These are phyloP conservation scores for Cutaneotrichosporon sp. DNA, from an alignment of 1,284 basidiomycete species.

Conservation along the genomic window DNA sequence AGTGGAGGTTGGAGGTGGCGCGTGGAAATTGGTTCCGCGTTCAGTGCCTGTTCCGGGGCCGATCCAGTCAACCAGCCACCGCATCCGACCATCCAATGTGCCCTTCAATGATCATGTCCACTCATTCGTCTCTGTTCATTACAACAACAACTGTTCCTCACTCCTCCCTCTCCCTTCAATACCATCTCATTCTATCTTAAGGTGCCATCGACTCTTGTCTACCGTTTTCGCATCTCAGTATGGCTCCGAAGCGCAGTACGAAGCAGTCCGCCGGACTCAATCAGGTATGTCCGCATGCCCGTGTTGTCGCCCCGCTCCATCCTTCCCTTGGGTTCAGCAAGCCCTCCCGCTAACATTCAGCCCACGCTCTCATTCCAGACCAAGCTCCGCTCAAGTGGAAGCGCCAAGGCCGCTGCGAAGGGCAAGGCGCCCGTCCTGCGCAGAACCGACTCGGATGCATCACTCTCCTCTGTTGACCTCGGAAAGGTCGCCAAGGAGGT, in stretches of 20 bases:
- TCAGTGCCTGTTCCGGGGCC: not conserved
- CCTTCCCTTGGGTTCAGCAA: no score
- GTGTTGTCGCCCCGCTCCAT: not conserved
- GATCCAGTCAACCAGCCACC: conserved; percentile 8
- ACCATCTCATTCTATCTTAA: no score
- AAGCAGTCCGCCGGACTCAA: conserved; percentile 22
- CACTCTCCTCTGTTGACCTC: not conserved
- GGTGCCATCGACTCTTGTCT: no score
- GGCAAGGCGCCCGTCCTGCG: conserved; percentile 1
- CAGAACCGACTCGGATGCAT: conserved; percentile 3
- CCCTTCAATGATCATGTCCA: conserved; percentile 9
- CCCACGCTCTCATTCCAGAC: conserved; percentile 28
- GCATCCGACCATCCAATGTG: not conserved
- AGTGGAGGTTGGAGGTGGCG: not conserved
- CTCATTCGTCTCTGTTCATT: no score
- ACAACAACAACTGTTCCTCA: not conserved
- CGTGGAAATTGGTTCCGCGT: conserved; percentile 4
- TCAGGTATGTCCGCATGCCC: conserved; percentile 15
- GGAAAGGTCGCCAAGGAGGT: conserved; percentile 1
- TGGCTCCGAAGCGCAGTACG: conserved; percentile 20
- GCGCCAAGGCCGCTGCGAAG: conserved; percentile 11
- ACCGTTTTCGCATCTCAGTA: conserved; percentile 1
- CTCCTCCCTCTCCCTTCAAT: not conserved
- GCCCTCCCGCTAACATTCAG: no score
- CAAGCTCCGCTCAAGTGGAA: conserved; percentile 11